These are phyloP conservation scores for Paraconiothyrium brasiliense DNA, from an alignment of 2,329 filamentous ascomycete species.

Conservation along the genomic window DNA sequence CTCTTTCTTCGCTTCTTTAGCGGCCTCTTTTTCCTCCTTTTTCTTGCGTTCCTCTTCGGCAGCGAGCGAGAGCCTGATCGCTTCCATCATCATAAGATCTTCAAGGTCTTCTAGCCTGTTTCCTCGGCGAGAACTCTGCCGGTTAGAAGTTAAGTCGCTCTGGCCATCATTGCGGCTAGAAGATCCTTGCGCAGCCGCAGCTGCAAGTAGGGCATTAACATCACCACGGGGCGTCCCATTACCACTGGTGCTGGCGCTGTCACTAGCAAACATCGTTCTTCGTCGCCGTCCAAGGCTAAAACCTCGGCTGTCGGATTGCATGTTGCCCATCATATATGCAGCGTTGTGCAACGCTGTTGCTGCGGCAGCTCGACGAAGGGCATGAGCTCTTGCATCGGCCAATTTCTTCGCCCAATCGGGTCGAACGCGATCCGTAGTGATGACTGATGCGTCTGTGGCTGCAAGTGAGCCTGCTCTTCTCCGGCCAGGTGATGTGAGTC, in stretches of 20 bases:
- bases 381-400: constrained; percentile 82
- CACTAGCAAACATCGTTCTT: constrained; percentile 61
- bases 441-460: constrained; percentile 82
- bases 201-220: constrained; percentile 37
- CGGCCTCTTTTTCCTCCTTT: constrained; percentile 81
- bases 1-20: constrained; percentile 84
- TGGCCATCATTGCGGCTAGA: constrained; percentile 46
- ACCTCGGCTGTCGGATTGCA: constrained; percentile 58
- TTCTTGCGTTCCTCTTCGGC: constrained; percentile 92
- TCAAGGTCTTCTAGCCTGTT: constrained; percentile 85
- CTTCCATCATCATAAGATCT: constrained; percentile 99
- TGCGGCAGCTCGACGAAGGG: constrained; percentile 85
- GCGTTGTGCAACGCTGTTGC: constrained; percentile 95
- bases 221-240: constrained; percentile 55
- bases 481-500: constrained; percentile 54
- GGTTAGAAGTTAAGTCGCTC: constrained; percentile 50
- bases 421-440: constrained; percentile 90
- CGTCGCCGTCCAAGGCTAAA: constrained; percentile 60
- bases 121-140: constrained; percentile 64
- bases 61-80: constrained; percentile 88
- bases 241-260: constrained; percentile 57
- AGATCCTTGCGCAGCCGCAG: constrained; percentile 32
- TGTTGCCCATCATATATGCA: constrained; percentile 82
- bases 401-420: constrained; percentile 96
- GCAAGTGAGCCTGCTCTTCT: constrained; percentile 76